Percentiles rank a stretch among this genome's conserved stretches.
phyloP scores from a whole-genome alignment of 306 rosid species.

The Casuarina cunninghamiana region DNA sequence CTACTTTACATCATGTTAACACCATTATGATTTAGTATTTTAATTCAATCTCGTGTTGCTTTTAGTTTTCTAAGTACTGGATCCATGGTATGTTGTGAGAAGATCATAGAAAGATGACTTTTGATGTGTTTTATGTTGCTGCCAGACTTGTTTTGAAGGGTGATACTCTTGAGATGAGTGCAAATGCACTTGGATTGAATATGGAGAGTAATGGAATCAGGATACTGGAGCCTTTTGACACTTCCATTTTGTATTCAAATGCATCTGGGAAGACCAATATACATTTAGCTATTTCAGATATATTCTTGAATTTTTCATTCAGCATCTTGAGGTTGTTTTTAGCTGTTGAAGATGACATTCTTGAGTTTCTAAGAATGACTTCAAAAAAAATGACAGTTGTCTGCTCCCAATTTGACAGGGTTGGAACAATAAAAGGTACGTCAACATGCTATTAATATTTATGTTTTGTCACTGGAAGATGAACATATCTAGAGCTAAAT shows the following conservation, averaged over 20 bases:
- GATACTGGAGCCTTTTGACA: slow-evolving; percentile 95
- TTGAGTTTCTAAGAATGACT: slow-evolving; percentile 85
- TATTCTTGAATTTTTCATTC: slow-evolving; percentile 94
- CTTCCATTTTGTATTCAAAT: slow-evolving; percentile 76
- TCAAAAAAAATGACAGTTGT: slow-evolving; percentile 81
- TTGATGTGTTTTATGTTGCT: slow-evolving; percentile 32
- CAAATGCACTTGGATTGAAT: slow-evolving; percentile 79
- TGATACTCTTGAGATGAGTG: slow-evolving; percentile 71
- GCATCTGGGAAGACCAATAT: slow-evolving; percentile 87
- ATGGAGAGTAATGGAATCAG: slow-evolving; percentile 95
- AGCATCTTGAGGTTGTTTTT: slow-evolving; percentile 88
- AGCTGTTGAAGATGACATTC: slow-evolving; percentile 90
- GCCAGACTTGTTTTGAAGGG: slow-evolving; percentile 83
- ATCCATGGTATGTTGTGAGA: slow-evolving; percentile 1
- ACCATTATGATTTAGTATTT: no score
- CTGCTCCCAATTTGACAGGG: slow-evolving; percentile 93
- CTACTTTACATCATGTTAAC: neutral
- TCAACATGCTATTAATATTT: slow-evolving; percentile 3
- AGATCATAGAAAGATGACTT: slow-evolving; percentile 16
- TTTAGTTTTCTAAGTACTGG: neutral
- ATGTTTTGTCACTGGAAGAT: neutral
- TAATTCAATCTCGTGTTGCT: neutral
- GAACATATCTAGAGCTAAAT: slow-evolving; percentile 18
- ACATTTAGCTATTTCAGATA: slow-evolving; percentile 74
- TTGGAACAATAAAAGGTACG: slow-evolving; percentile 75